Base-by-base conservation (phyloP, 2,329 filamentous ascomycete genomes). In the Penicillium sp. region DNA sequence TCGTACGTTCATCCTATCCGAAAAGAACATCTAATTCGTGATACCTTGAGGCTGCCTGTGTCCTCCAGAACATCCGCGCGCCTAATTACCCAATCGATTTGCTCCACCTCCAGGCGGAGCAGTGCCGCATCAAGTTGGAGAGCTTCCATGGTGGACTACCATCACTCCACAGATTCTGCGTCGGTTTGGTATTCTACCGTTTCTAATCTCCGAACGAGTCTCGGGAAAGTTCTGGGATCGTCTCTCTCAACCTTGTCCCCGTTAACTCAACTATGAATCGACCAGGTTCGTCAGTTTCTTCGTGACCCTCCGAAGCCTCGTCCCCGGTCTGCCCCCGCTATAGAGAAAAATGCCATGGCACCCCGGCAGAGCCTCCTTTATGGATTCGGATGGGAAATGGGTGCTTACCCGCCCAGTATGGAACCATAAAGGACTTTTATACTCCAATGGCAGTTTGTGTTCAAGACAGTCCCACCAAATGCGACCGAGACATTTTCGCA, bases 221-320 rank as follows among this genome's bases (percentile, higher is more conserved):
- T 61, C 56, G 58, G 54, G 61, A 54, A 51, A 29, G 58, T 55
- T 59, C 52, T 55, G 42, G 54, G 43, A 45, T 58, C 43, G 53
- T 59, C 11, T 35, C 43, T 29, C 33, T 29, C 39, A 27, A 51
- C 31, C 37, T 56, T 37, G 26, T 57, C 8, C n/a, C 25, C 23
- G 31, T 54, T 45, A 23, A 14, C 27, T 47, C 48, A 45, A 72
- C 62, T 65, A 81, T 81, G 79, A 81, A 81, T 75, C 74, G 76
- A 69, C 75, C 76, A 80, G 79, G 78, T 81, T 68, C 62, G 78
- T 76, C 50, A 65, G 66, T 71, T 62, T 63, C 61, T 66, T 65
- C 64, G 63, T 63, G 66, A 59, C 58, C 63, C 53, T 59, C 39
- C 52, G 25, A 46, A 50, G 50, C 55, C 49, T 51, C 46, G 23